phyloP scores from a whole-genome alignment of 345 rosid species.

The Fremontodendron californicum region DNA sequence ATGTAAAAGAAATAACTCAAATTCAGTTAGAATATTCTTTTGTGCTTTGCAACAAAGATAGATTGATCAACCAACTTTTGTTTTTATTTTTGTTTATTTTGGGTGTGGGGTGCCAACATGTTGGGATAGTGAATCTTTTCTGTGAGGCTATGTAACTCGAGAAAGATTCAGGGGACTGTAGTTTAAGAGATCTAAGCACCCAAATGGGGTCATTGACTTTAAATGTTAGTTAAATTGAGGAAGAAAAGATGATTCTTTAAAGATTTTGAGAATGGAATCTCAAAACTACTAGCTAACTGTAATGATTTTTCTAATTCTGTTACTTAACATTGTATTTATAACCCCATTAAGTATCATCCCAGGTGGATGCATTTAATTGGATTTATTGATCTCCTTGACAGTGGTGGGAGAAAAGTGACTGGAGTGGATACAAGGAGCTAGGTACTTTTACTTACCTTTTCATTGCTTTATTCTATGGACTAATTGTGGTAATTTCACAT shows the following conservation, averaged over 20 bases:
- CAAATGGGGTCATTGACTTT: not conserved
- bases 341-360: slow-evolving; percentile 52
- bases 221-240: not conserved
- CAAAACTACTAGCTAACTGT: not conserved
- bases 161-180: not conserved
- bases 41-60: not conserved
- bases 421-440: slow-evolving; percentile 99
- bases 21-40: not conserved
- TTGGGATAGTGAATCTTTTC: not conserved
- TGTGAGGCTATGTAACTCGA: not conserved
- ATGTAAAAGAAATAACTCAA: not conserved
- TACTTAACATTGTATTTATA: slow-evolving; percentile 37
- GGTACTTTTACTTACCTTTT: slow-evolving; percentile 44
- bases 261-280: not conserved
- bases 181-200: not conserved
- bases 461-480: slow-evolving; percentile 8
- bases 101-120: not conserved
- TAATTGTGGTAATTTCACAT: not conserved
- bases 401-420: slow-evolving; percentile 99
- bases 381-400: slow-evolving; percentile 87
- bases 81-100: not conserved
- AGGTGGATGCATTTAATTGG: slow-evolving; percentile 74
- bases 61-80: not conserved
- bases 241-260: not conserved
- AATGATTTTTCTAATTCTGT: slow-evolving; percentile 12